Percentiles rank a stretch among this genome's conserved stretches.
phyloP scores from a whole-genome alignment of 2,329 filamentous ascomycete species.

The Hypoxylon sp. region DNA sequence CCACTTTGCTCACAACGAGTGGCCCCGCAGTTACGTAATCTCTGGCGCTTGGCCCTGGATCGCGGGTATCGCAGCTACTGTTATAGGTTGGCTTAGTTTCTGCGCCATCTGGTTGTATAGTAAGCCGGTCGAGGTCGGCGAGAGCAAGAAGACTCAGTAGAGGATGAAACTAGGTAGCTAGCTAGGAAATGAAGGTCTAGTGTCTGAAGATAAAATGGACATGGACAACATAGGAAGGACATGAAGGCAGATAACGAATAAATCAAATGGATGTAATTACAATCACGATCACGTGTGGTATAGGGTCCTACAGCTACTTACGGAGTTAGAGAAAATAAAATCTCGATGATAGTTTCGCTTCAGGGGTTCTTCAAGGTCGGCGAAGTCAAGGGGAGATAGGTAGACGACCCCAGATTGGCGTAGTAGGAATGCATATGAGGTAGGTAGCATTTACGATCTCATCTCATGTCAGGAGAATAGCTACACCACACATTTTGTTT shows the following conservation, averaged over 20 bases:
- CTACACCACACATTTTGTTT: no score
- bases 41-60: constrained; percentile 96
- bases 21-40: constrained; percentile 90
- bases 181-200: neutral
- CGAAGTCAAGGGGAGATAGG: neutral
- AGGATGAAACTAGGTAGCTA: constrained; percentile 26
- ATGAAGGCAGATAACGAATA: constrained; percentile 27
- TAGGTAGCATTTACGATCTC: neutral
- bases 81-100: constrained; percentile 87
- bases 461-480: no score
- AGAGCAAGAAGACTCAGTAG: constrained; percentile 54
- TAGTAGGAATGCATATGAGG: no score
- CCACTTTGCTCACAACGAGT: constrained; percentile 98
- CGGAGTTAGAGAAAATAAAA: neutral
- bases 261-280: constrained; percentile 8
- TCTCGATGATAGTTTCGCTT: neutral
- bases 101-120: constrained; percentile 89
- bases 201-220: constrained; percentile 2
- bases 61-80: constrained; percentile 85
- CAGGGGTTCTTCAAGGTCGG: neutral
- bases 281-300: neutral
- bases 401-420: neutral
- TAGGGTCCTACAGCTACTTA: neutral
- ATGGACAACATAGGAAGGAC: neutral
- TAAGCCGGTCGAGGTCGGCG: constrained; percentile 58